Base-by-base conservation (phyloP, 768 basidiomycete species). In the Trametes punicea region DNA sequence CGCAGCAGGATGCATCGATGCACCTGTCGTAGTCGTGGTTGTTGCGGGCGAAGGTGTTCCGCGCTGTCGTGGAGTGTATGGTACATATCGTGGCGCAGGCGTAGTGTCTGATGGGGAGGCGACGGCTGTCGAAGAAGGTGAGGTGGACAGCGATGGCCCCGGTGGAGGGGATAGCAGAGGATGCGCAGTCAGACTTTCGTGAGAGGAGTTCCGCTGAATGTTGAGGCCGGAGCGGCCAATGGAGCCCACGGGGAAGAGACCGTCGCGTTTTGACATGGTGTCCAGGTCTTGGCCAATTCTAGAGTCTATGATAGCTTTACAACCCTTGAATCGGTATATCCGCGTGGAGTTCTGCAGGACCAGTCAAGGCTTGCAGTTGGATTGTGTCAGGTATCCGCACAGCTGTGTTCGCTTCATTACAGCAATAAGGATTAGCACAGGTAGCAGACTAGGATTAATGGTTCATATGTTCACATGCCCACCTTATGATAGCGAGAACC, bases 11-110 rank as follows among this genome's bases (percentile, higher is more conserved):
- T 75, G 74, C 41, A 70, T 77, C 61, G 63, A 77, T 55, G 65
- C 64, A 3, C 74, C 70, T 0, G 80, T 79, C 3, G 81, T 79
- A 3, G 82, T 77, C 6, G 71, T 79, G 2, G 82, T 78, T 10
- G 71, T 65, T 4, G 70, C 68, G 1, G 74, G 65, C 4, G 81
- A 77, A 10, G 80, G 75, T 11, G 77, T 69, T 8, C 75, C 74
- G 40, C 86, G 82, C 39, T 90, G 88, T 21, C 85, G 73, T 1
- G 90, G 89, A 0, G 88, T 91, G 62, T 92, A 91, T 2, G 88
- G 84, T 2, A 87, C 80, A 72, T 91, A 92, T 58, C 78, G 77
- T 10, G 82, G 75, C 3, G 40, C 60, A 42, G 46, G 57, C 48
- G 27, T 48, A 46, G 55, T 13, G 9, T 36, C 48, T 23, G 41